phyloP scores from a whole-genome alignment of 2,329 filamentous ascomycete genomes.

The Aspergillus viridinutans region DNA sequence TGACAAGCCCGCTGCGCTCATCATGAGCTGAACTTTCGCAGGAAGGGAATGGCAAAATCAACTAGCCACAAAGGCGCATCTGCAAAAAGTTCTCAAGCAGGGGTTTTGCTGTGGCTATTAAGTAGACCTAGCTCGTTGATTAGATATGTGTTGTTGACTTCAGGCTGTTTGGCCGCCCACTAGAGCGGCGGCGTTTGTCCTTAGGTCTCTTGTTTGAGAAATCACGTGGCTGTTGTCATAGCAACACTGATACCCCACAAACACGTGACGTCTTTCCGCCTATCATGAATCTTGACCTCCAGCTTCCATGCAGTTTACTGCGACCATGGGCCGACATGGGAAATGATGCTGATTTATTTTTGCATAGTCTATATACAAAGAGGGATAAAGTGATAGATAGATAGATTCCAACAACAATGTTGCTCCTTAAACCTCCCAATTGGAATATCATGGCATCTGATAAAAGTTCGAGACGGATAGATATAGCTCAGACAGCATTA shows the following conservation, averaged over 20 bases:
- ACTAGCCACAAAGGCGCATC: not conserved
- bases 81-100: not conserved
- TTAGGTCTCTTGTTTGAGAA: constrained; percentile 8
- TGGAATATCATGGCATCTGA: too few species aligned
- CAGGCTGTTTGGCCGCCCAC: constrained; percentile 2
- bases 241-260: not conserved
- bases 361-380: not conserved
- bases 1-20: not conserved
- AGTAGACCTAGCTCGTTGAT: not conserved
- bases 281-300: not conserved
- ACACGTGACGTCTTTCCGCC: not conserved
- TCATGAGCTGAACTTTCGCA: not conserved
- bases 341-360: not conserved
- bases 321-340: too few species aligned
- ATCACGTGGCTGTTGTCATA: constrained; percentile 10
- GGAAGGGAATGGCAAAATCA: not conserved
- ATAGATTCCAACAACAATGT: not conserved
- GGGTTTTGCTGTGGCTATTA: not conserved
- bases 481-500: not conserved
- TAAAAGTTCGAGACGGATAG: too few species aligned
- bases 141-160: constrained; percentile 2
- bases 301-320: not conserved
- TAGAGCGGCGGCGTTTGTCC: not conserved
- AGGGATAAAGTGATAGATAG: not conserved
- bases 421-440: not conserved